Base-by-base conservation (phyloP, 108 stramenopile genomes). In the Nitzschia sp. region DNA sequence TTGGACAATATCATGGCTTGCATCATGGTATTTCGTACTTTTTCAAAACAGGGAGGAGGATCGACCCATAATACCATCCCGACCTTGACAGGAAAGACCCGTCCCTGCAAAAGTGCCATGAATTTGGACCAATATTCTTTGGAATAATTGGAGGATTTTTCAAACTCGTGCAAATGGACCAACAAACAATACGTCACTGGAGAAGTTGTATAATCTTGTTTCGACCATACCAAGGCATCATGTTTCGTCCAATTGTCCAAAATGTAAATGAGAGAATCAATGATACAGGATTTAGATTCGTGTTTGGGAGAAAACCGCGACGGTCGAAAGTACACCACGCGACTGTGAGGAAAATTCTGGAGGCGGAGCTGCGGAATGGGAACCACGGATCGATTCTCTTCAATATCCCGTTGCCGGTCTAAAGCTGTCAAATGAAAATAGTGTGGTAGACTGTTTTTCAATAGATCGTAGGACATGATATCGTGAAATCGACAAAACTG, bases 201-300 rank as follows among this genome's bases (percentile, higher is more conserved):
- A 6, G 31, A 9, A 13, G 36, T 44, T 1, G 41, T 1, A 23
- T 17, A 38, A 23, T 41, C 44, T n/a, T 56, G 55, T 31, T 29
- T 56, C 4, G 30, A 8, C 25, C 25, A 34, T 11, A 41, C 23
- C 9, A 61, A 6, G 60, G 35, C 36, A 61, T 61, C 60, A 61
- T 44, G 38, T 45, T 16, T 8, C n/a, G 60, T 61, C 60, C 60
- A 61, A 41, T 61, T 38, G 45, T 61, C 60, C 60, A 61, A 61
- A 15, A 61, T 45, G 23, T 61, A 61, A 44, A 61, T 45, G 9
- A 61, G 25, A 15, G 60, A 34, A 38, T 61, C 60, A 25, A 61
- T 31, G 1, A 61, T 41, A 25, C 26, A n/a, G 5, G 60, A 17
- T 45, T 61, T 61, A 19, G 32, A 31, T 22, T 61, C 25, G 9